Percentiles rank a stretch among this genome's conserved stretches.
Evolutionary conservation across 2,329 filamentous ascomycete genomes (phyloP).

Genomic region (Phialemonium atrogriseum): DNA sequence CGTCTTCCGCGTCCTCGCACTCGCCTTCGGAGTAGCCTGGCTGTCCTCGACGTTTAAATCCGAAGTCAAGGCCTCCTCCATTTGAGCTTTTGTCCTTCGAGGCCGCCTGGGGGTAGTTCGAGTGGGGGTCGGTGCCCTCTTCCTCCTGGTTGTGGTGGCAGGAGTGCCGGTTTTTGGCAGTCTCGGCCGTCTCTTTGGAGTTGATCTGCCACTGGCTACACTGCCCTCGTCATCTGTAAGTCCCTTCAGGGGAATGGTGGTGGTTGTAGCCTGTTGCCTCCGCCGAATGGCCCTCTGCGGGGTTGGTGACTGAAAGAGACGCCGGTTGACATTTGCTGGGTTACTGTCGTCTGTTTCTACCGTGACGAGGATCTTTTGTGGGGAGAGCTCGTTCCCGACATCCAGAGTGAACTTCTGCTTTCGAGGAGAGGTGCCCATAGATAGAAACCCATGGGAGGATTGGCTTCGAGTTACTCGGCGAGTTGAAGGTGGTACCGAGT

Average conservation of each 20-base stretch:
- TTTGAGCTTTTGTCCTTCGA: conserved; percentile 18
- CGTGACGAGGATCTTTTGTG: conserved; percentile 45
- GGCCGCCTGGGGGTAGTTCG: conserved; percentile 23
- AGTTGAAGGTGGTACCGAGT: conserved; percentile 25
- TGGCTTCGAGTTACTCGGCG: conserved; percentile 37
- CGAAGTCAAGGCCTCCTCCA: conserved; percentile 10
- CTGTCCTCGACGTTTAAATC: conserved; percentile 19
- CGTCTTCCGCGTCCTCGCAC: conserved; percentile 9
- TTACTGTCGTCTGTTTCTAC: conserved; percentile 38
- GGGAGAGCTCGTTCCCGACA: conserved; percentile 39
- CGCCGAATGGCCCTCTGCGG: conserved; percentile 27
- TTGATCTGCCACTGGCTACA: conserved; percentile 18
- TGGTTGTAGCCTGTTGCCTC: conserved; percentile 34
- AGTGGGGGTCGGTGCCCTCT: conserved; percentile 37
- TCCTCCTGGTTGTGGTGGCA: conserved; percentile 32
- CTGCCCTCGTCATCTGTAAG: conserved; percentile 33
- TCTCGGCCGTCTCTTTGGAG: conserved; percentile 35
- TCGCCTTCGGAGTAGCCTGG: conserved; percentile 17
- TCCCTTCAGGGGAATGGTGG: conserved; percentile 39
- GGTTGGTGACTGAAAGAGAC: conserved; percentile 36
- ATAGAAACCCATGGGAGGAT: conserved; percentile 26
- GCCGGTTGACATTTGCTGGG: conserved; percentile 22
- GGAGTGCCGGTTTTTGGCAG: conserved; percentile 46
- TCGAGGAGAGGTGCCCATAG: conserved; percentile 36
- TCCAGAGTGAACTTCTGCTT: conserved; percentile 51